Evolutionary conservation across 495 filamentous ascomycete species (phyloP), one percentile per base, ranked within the genome.

Genomic region (Staphylotrichum tortipilum): DNA sequence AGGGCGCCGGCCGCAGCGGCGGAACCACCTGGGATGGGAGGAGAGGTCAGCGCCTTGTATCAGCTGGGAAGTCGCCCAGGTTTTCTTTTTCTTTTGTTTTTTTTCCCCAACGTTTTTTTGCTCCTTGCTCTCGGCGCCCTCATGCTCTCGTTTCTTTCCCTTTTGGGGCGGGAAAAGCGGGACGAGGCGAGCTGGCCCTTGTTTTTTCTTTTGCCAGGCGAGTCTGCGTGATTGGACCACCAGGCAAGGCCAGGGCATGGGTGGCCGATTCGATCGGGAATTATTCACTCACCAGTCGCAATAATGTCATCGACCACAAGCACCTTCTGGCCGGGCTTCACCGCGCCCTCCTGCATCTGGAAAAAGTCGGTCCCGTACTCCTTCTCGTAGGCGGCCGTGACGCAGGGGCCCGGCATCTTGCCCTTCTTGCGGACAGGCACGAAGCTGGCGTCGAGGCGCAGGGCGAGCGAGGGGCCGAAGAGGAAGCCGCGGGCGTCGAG

Each of bases 321-420:
- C 17, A 95, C 91, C 63, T 81, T 84, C 77, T 95, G 88, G 17
- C 90, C 94, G 33, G 78, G 75, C 75, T 86, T 85, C 61, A 97
- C 81, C 11, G 82, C 80, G 66, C 83, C 89, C 44, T 70, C 71
- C 72, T 99, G 94, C 73, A 97, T 94, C 77, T 97, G 85, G 74
- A 99, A 97, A 64, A 82, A 86, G 66, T 99, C 94, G 72, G 84
- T 78, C 22, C 94, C 94, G 64, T 99, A 99, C 71, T 99, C 94
- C 77, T 99, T 99, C 67, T 87, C 72, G 66, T 85, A 99, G 47
- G 68, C 71, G 56, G 89, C 89, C 49, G 84, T 89, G 54, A 83
- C 80, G 57, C 82, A 89, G 37, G 84, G 80, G 49, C 94, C 94
- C 4, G 94, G 94, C 56, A 99, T 78, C 78, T 99, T 99, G 58